Evolutionary conservation across 495 filamentous ascomycete genomes (phyloP), one percentile per base, ranked within the genome.

Genomic region (Tricharina praecox): DNA sequence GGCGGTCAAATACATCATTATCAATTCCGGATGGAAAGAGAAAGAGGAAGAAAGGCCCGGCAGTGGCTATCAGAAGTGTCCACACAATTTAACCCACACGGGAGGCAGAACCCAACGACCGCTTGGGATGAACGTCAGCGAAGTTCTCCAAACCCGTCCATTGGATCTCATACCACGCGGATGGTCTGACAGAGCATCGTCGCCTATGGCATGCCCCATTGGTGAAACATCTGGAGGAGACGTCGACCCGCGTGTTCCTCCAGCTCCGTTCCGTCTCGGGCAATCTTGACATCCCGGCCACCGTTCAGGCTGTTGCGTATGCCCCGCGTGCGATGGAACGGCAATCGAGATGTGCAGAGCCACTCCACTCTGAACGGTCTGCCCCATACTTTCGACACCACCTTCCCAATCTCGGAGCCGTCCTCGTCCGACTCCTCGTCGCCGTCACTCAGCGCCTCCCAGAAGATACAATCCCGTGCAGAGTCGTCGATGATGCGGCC

Each of bases 251-350:
- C 75, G 36, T 63, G 73, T 37, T 87, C 81, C 62, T 96, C 88
- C 16, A 97, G 68, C 64, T 95, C 90, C 0, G 90, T 97, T 3
- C 86, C 90, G 62, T 97, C 90, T 54, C 90, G 72, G 7, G 90
- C 90, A 54, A 97, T 93, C 61, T 97, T 97, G 38, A 97, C 85
- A 56, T 95, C 90, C 37, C 90, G 69, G 58, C 94, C 93, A 1
- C 84, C 79, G 62, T 97, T 96, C 90, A 87, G 95, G 2, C 81
- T 77, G 57, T 97, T 97, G n/a, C 90, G 73, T 25, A 97, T 62
- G 0, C 88, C 88, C 42, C 87, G 68, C 0, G 86, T 93, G 35
- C 82, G 77, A 61, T 93, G 88, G 62, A 96, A 97, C 0, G 90
- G 87, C 5, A 97, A 72, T 34, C 81, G 70, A 26, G 77, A 75